Percentiles rank a stretch among this genome's conserved stretches.
phyloP scores from a whole-genome alignment of 192 early-diverging fungal genomes.

The Chytriomyces sp. region DNA sequence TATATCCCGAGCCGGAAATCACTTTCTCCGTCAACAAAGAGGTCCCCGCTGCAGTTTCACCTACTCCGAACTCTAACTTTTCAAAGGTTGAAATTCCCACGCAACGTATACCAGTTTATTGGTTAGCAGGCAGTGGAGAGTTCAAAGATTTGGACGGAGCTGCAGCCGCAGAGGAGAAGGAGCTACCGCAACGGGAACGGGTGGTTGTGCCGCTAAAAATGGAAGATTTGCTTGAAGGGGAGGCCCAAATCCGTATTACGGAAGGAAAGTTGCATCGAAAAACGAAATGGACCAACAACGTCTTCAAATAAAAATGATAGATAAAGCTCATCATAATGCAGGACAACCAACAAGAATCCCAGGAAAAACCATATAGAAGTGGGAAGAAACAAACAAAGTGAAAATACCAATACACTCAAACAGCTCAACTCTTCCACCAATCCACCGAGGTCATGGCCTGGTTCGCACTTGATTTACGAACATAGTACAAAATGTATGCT shows the following conservation, averaged over 20 bases:
- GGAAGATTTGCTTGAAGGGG: background rate
- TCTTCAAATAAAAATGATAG: background rate
- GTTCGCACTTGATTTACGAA: constrained; percentile 20
- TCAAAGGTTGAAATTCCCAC: too few relatives aligned
- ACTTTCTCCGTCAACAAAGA: background rate
- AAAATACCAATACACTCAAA: background rate
- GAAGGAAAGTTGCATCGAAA: background rate
- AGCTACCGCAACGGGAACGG: background rate
- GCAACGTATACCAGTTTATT: background rate
- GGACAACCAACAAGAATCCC: too few relatives aligned
- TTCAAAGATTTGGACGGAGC: background rate
- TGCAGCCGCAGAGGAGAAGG: background rate
- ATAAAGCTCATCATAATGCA: too few relatives aligned
- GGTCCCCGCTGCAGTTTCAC: background rate
- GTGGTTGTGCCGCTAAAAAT: background rate
- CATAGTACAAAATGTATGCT: constrained; percentile 69
- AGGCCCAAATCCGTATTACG: background rate
- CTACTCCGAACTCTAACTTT: background rate
- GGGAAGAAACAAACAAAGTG: background rate
- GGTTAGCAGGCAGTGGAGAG: background rate
- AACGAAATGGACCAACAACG: constrained; percentile 1
- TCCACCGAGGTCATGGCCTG: constrained; percentile 21
- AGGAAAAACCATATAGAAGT: background rate
- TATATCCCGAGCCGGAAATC: background rate
- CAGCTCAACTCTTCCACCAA: constrained; percentile 37